Evolutionary conservation across 2,329 filamentous ascomycete species (phyloP), one percentile per base, ranked within the genome.

Genomic region (Fusarium denticulatum): DNA sequence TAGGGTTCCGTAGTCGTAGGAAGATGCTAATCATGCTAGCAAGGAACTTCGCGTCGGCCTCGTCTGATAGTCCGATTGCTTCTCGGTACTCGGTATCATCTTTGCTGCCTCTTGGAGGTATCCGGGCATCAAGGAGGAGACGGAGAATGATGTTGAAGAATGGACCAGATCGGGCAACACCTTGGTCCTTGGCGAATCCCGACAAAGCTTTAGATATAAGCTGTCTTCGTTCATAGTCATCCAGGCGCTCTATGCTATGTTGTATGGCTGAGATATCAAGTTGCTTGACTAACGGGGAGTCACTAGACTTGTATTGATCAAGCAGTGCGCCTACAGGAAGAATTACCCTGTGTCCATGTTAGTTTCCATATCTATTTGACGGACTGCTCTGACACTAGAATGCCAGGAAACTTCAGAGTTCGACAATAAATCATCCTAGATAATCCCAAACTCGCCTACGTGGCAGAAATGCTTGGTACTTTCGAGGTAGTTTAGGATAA

Each of bases 241-340:
- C 81, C 28, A 89, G 80, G 7, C 88, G 85, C 46, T 84, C 81
- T 34, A 90, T 78, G 46, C 96, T 96, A 79, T 97, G 94, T 78
- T 97, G 94, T 42, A 98, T 93, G 80, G 97, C 97, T 24, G 93
- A 87, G 45, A 98, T 85, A 82, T 98, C 95, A 76, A 98, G 93
- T 80, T 97, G 94, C 72, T 94, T 92, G 73, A 99, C 90, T 42
- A 98, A 86, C 2, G 91, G 86, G 18, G 91, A 92, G 43, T 90
- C 86, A 42, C 90, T 90, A 28, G 93, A 79, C 81, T 97, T 97
- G 86, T 97, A 98, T 81, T 98, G 96, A 76, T 95, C 92, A 61
- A 98, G 82, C 24, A 99, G 87, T 22, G 91, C 90, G n/a, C 90
- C 88, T 18, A 98, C 95, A 1, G 96, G 96, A 11, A 99, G 86